A percentile compares a stretch with the other conserved stretches of the same genome.
phyloP scores from a whole-genome alignment of 768 basidiomycete species.

The Cubamyces lactineus region DNA sequence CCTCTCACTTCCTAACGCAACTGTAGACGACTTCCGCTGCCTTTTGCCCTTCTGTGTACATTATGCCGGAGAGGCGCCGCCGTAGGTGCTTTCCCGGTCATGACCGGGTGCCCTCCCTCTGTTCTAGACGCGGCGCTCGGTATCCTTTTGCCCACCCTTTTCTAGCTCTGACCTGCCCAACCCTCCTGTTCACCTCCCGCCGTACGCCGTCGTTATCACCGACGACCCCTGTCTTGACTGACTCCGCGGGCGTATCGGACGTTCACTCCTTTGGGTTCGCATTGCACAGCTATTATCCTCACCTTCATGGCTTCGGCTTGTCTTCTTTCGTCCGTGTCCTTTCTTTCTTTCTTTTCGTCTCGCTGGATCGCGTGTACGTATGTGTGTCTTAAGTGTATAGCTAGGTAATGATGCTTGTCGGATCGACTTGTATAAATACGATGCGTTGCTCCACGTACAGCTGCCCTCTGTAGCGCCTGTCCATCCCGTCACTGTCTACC shows the following conservation, averaged over 20 bases:
- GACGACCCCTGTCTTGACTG: background rate
- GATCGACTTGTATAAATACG: slow-evolving; percentile 8
- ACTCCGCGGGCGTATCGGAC: background rate
- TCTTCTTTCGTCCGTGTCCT: background rate
- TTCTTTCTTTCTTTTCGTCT: background rate
- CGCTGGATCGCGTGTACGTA: slow-evolving; percentile 10
- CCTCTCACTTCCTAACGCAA: slow-evolving; percentile 3
- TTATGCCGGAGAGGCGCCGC: slow-evolving; percentile 7
- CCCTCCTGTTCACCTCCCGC: background rate
- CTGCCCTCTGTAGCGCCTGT: too few species aligned
- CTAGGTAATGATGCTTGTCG: slow-evolving; percentile 22
- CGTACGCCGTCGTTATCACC: background rate
- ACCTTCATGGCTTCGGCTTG: background rate
- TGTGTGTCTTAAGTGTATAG: slow-evolving; percentile 9
- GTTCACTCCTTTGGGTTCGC: background rate
- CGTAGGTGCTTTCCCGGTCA: background rate
- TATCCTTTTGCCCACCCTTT: background rate
- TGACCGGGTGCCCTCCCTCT: background rate
- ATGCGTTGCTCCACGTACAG: background rate
- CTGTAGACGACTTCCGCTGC: slow-evolving; percentile 13
- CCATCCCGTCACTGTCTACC: too few species aligned
- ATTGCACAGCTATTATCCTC: too few species aligned
- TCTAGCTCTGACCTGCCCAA: background rate
- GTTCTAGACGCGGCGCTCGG: background rate
- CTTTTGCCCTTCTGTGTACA: slow-evolving; percentile 6